A percentile compares a stretch with the other conserved stretches of the same genome.
phyloP scores from a whole-genome alignment of 1,284 basidiomycete species.

The Papiliotrema terrestris region DNA sequence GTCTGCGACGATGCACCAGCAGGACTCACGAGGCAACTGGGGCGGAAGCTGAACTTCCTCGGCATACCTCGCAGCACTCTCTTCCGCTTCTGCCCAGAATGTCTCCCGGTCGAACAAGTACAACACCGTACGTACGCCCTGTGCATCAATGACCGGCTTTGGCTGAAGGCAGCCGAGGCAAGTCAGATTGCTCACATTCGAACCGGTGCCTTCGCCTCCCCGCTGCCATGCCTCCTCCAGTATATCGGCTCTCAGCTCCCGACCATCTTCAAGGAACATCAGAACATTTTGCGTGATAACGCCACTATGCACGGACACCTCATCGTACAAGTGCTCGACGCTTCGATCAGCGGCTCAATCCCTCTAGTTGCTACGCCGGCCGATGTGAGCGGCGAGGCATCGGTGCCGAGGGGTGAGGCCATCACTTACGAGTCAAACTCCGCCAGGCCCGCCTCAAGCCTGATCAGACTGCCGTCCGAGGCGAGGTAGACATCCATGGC shows the following conservation, averaged over 20 bases:
- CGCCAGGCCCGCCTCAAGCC: conserved; percentile 23
- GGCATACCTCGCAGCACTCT: conserved; percentile 32
- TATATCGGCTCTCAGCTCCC: conserved; percentile 36
- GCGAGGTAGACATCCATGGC: conserved; percentile 40
- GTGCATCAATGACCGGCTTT: neutral
- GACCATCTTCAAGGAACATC: conserved; percentile 43
- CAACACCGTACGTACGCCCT: conserved; percentile 10
- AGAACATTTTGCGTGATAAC: conserved; percentile 32
- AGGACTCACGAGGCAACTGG: conserved; percentile 31
- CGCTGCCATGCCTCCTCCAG: conserved; percentile 37
- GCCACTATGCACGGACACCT: conserved; percentile 22
- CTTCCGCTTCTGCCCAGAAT: conserved; percentile 42
- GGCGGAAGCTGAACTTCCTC: conserved; percentile 40
- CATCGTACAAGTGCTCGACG: conserved; percentile 31
- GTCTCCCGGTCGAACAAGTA: conserved; percentile 45
- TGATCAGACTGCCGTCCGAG: conserved; percentile 37
- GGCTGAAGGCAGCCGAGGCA: neutral
- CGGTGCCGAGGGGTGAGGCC: neutral
- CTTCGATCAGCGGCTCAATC: conserved; percentile 11
- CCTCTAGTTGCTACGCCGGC: neutral
- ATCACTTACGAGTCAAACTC: conserved; percentile 37
- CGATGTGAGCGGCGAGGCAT: neutral
- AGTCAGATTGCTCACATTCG: conserved; percentile 13
- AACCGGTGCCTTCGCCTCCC: conserved; percentile 31
- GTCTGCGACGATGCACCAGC: too few species aligned